A percentile compares a stretch with the other conserved stretches of the same genome.
These are phyloP conservation scores for Phytopythium oedochilum DNA, from an alignment of 352 stramenopile genomes.

Conservation along the genomic window DNA sequence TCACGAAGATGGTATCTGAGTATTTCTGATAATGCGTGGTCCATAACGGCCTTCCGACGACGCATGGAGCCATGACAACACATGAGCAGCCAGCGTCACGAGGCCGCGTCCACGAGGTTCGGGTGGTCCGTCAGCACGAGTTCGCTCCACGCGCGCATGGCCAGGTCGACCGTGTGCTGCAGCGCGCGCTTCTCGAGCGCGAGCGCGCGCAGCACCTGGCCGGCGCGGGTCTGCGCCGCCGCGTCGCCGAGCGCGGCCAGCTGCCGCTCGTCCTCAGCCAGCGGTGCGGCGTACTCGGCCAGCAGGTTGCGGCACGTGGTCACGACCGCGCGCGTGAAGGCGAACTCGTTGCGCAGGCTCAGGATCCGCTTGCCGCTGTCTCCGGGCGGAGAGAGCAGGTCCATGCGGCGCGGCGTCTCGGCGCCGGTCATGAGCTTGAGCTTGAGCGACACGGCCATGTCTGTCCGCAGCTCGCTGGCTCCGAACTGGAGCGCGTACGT, in stretches of 20 bases:
- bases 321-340: conserved; percentile 35
- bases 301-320: conserved; percentile 36
- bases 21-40: too few species aligned
- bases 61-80: background rate
- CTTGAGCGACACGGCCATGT: conserved; percentile 28
- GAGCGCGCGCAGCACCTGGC: conserved; percentile 37
- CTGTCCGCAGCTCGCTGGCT: conserved; percentile 7
- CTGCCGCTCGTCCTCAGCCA: conserved; percentile 22
- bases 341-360: conserved; percentile 47
- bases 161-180: conserved; percentile 39
- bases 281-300: conserved; percentile 25
- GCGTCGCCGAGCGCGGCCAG: conserved; percentile 9
- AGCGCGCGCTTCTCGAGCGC: conserved; percentile 62
- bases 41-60: too few species aligned
- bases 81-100: background rate
- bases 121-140: conserved; percentile 41
- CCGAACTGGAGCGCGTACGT: conserved; percentile 30
- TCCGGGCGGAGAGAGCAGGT: conserved; percentile 13
- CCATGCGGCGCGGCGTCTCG: conserved; percentile 25
- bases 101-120: conserved; percentile 26
- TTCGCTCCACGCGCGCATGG: conserved; percentile 34
- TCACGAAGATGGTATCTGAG: too few species aligned
- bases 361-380: conserved; percentile 16
- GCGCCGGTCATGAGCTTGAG: conserved; percentile 36
- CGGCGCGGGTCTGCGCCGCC: conserved; percentile 9